Conservation (phyloP, 2,329 filamentous ascomycete species). For the Hymenoscyphus fructigenus region DNA sequence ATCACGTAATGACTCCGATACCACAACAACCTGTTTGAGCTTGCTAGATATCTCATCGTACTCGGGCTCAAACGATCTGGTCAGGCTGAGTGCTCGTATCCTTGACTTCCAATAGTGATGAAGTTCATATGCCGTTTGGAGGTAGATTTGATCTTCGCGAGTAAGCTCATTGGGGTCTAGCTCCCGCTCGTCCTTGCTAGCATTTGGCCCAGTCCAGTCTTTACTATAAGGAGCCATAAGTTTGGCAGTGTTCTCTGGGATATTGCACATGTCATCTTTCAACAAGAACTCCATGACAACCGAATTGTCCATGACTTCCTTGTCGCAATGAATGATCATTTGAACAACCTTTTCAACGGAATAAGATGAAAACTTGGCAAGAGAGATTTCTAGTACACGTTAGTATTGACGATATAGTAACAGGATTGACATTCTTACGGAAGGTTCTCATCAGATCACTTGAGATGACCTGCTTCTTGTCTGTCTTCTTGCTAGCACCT, state of each 20-base stretch:
- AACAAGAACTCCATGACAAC: slow-evolving; percentile 97
- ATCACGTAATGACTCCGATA: slow-evolving; percentile 86
- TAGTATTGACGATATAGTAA: slow-evolving; percentile 16
- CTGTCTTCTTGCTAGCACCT: slow-evolving; percentile 68
- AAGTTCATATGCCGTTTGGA: slow-evolving; percentile 89
- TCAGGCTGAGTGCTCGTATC: slow-evolving; percentile 86
- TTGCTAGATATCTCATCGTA: slow-evolving; percentile 90
- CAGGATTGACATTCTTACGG: slow-evolving; percentile 50
- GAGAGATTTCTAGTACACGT: slow-evolving; percentile 65
- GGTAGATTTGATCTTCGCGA: slow-evolving; percentile 90
- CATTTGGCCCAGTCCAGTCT: slow-evolving; percentile 91
- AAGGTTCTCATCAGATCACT: slow-evolving; percentile 86
- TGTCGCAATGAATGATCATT: slow-evolving; percentile 95
- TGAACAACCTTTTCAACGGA: slow-evolving; percentile 82
- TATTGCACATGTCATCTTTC: slow-evolving; percentile 87
- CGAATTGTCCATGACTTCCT: slow-evolving; percentile 79
- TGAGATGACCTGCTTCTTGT: slow-evolving; percentile 97
- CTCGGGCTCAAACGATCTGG: slow-evolving; percentile 78
- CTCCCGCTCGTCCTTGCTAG: slow-evolving; percentile 74
- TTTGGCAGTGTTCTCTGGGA: slow-evolving; percentile 87
- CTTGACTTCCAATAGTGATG: slow-evolving; percentile 99
- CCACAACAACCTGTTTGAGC: slow-evolving; percentile 79
- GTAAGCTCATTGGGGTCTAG: slow-evolving; percentile 86
- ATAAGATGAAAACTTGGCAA: slow-evolving; percentile 87
- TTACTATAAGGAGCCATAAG: slow-evolving; percentile 93